Base-by-base conservation (phyloP, 345 rosid genomes). In the Erucastrum elatum region DNA sequence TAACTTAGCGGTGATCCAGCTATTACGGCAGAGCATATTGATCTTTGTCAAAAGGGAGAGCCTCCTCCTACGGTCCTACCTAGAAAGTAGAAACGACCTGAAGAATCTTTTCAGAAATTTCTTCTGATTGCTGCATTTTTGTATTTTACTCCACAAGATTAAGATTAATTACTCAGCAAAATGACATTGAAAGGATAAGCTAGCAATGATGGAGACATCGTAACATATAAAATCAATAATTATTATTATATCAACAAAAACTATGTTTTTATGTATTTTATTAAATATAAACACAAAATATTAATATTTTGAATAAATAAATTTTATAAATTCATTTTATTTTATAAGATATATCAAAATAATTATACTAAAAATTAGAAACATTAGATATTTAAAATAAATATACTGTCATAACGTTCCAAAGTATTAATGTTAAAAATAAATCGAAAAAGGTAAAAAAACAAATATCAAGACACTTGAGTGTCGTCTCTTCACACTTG, bases 401-500 rank as follows among this genome's bases (percentile, higher is more conserved):
- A 0, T 1, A 21, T 21, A 21, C 21, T 21, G 21, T 21, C 21
- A 21, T 1, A 21, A 21, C 21, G n/a, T n/a, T n/a, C 41, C 41
- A 35, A 13, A 11, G 21, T 10, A 75, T 58, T 30, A 39, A 4
- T 58, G 31, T 8, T 60, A 33, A 0, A 34, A 75, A 58, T 0
- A 34, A 75, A 58, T 3, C 0, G 58, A 2, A 1, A 6, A 31
- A 11, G 25, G 8, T n/a, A n/a, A n/a, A 3, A 29, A 59, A 12
- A 21, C 12, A 69, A 33, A 61, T 58, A 76, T 68, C 5, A 34
- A 56, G 58, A 71, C 67, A 53, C 76, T 78, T 66, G 8, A 11
- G 41, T 6, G 64, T 70, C 75, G 64, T 70, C 75, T 51, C 68
- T 68, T 60, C 75, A 53, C 72, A 35, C 68, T 77, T 72, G 55